Base-by-base conservation (phyloP, 148 eudicot species). In the Beta vulgaris region DNA sequence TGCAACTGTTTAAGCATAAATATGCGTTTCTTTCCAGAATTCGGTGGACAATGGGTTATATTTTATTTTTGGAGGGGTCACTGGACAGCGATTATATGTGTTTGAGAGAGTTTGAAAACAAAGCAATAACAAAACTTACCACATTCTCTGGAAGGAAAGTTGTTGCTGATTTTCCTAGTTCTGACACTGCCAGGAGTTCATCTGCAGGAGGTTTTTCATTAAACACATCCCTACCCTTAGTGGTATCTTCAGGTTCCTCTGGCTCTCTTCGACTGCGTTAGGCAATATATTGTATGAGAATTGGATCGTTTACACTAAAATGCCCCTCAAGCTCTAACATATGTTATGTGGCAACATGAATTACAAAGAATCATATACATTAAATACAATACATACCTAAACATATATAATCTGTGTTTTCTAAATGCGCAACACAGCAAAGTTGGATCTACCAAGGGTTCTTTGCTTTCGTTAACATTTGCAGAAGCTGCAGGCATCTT, bases 171-270 rank as follows among this genome's bases (percentile, higher is more conserved):
- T 95, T 95, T 82, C 99, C 97, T 73, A 95, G 81, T 39, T 95
- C 99, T 25, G 99, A 95, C 51, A 80, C 97, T 83, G 99, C 87
- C 88, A 95, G 77, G 79, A 95, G 97, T 82, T 95, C 99, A 81
- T 95, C 99, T 18, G 99, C 89, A 73, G 99, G 97, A 54, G 99
- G 97, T 79, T 95, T 95, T 79, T 95, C 99, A 84, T 95, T 95
- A 60, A 92, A 95, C 34, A 95, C 99, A 71, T 95, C 99, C 60
- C 99, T 80, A 53, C 99, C 99, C 85, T 92, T 95, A 28, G 91
- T 90, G 57, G 93, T 85, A 87, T 95, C 99, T 76, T 92, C 99
- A 53, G 99, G 91, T 76, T 95, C 99, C 85, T 95, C 99, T 54
- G 98, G 98, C 81, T 95, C 97, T 82, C 98, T 90, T 57, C 84